phyloP scores from a whole-genome alignment of 805 yeast species.

The Candida loeiensis region DNA sequence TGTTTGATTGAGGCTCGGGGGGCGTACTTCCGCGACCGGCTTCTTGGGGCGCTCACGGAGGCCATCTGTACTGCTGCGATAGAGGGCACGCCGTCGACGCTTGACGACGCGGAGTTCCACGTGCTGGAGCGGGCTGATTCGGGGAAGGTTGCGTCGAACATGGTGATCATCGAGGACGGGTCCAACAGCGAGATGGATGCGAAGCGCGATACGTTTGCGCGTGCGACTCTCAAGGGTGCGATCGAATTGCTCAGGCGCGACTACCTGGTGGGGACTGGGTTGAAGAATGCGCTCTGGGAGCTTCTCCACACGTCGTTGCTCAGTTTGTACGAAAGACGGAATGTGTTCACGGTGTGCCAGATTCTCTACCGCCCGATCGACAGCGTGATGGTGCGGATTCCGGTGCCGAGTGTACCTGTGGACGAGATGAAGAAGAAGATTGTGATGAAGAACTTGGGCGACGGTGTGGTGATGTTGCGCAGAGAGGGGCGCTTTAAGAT shows the following conservation, averaged over 20 bases:
- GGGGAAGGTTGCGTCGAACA: constrained; percentile 18
- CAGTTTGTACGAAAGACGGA: constrained; percentile 56
- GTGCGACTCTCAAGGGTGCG: constrained; percentile 62
- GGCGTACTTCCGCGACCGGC: constrained; percentile 45
- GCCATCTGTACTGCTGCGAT: constrained; percentile 67
- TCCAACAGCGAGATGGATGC: constrained; percentile 40
- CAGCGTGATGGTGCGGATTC: constrained; percentile 56
- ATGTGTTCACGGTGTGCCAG: constrained; percentile 60
- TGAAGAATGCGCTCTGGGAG: constrained; percentile 64
- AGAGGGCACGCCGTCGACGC: constrained; percentile 52
- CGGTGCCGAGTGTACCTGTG: constrained; percentile 57
- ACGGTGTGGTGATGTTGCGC: constrained; percentile 54
- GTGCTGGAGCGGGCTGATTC: constrained; percentile 27
- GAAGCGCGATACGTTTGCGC: constrained; percentile 63
- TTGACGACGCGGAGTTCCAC: constrained; percentile 65
- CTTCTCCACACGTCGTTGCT: constrained; percentile 59
- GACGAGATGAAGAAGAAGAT: constrained; percentile 50
- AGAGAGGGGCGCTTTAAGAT: constrained; percentile 58
- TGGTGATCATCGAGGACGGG: constrained; percentile 59
- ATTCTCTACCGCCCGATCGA: constrained; percentile 63
- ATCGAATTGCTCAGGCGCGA: constrained; percentile 62
- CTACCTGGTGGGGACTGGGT: constrained; percentile 52
- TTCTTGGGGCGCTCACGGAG: constrained; percentile 46
- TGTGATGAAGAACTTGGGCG: constrained; percentile 52
- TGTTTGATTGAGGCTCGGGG: constrained; percentile 52